Evolutionary conservation across 768 basidiomycete genomes (phyloP), one percentile per base, ranked within the genome.

Genomic region (Lactarius tabidus): DNA sequence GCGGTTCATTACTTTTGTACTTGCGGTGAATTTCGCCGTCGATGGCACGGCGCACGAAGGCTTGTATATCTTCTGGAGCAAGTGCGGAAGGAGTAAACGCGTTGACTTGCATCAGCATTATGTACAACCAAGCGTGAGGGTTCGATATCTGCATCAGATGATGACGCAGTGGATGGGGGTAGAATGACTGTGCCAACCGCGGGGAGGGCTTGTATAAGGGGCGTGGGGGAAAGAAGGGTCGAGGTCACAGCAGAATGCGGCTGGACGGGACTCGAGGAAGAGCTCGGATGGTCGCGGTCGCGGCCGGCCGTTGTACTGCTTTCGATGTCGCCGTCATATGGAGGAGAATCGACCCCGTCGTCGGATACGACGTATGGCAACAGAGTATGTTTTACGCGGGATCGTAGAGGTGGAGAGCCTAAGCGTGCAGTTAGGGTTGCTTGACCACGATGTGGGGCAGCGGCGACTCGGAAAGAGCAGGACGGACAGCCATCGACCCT

Each of bases 281-380:
- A n/a, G n/a, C n/a, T n/a, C n/a, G 70, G 66, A 75, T 64, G 59
- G 75, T 64, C 76, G 60, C 67, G 69, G 56, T 84, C 83, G 9
- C 78, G 75, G 36, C 83, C 80, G 28, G 82, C 84, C 9, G 86
- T 88, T 1, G 87, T 86, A 70, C 85, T 87, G 53, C 86, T 89
- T 74, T 94, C 93, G 62, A 95, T 81, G 75, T 95, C 93, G 62
- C 93, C 93, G 72, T 95, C 93, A 75, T 95, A 93, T 0, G 91
- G 93, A 10, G 91, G 92, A 0, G 89, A 91, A 73, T 93, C 92
- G 9, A 89, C 82, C 60, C 90, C 87, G 48, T 86, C 87, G 69
- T 90, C 89, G 23, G 85, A 86, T 64, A 88, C 74, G 65, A 70
- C 57, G 54, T 67, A 48, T 45, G 70, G 63, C 53, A 72, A 69